A percentile compares a stretch with the other conserved stretches of the same genome.
phyloP scores from a whole-genome alignment of 208 protist genomes.

The Tritrichomonas musculus region DNA sequence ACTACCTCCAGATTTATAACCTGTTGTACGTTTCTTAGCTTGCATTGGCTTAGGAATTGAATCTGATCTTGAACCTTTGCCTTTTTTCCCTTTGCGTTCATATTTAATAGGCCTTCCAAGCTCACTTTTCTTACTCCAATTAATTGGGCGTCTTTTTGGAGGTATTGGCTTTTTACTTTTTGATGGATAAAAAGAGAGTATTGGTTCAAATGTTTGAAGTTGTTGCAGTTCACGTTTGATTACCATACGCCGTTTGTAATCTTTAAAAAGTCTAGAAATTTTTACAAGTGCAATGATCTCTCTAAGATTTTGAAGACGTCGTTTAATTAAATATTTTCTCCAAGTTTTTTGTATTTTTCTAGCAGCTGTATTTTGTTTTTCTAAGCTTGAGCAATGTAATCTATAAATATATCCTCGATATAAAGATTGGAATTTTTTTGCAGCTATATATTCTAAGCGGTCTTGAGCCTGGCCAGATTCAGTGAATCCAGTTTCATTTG shows the following conservation, averaged over 20 bases:
- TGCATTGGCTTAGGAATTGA: background rate
- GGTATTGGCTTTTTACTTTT: background rate
- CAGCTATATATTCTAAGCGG: no score
- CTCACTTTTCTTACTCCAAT: background rate
- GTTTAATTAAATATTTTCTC: background rate
- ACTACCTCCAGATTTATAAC: background rate
- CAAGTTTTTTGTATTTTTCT: background rate
- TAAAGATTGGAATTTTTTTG: background rate
- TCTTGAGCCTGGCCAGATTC: no score
- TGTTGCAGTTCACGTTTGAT: background rate
- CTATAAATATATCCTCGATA: background rate
- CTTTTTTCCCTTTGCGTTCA: background rate
- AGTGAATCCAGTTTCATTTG: no score
- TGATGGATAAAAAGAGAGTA: background rate
- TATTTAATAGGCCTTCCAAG: background rate
- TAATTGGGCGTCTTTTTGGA: background rate
- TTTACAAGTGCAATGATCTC: background rate
- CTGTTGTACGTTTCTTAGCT: background rate
- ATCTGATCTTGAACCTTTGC: background rate
- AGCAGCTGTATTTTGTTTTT: background rate
- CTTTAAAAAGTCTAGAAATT: background rate
- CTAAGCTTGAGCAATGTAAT: background rate
- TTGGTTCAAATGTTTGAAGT: background rate
- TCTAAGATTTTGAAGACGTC: background rate
- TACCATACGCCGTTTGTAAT: background rate